These are phyloP conservation scores for Cladosporium austrohemisphaericum DNA, from an alignment of 2,329 filamentous ascomycete genomes.

Conservation along the genomic window DNA sequence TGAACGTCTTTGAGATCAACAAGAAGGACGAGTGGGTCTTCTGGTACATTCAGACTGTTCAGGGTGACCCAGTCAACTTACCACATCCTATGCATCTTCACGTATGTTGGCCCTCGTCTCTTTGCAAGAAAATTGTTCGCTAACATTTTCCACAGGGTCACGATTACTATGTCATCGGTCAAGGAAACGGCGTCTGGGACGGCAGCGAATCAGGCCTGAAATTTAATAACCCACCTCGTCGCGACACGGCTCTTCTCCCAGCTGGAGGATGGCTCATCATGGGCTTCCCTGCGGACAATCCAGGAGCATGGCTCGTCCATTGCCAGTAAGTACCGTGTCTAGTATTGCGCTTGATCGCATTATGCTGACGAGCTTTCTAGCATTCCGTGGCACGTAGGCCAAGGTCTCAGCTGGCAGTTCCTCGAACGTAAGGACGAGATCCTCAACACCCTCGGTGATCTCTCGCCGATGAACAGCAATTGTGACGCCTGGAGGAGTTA, in stretches of 20 bases:
- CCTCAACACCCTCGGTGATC: conserved; percentile 4
- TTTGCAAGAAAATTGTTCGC: not conserved
- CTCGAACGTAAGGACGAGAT: conserved; percentile 37
- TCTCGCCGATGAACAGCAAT: conserved; percentile 1
- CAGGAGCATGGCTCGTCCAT: conserved; percentile 28
- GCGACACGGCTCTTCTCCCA: conserved; percentile 47
- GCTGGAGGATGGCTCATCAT: conserved; percentile 28
- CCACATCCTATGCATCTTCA: conserved; percentile 24
- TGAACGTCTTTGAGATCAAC: conserved; percentile 34
- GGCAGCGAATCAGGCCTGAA: conserved; percentile 36
- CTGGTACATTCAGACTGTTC: conserved; percentile 41
- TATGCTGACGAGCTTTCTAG: conserved; percentile 43
- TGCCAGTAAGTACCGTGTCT: conserved; percentile 17
- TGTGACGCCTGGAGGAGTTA: conserved; percentile 15
- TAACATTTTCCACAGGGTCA: conserved; percentile 27
- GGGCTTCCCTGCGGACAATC: conserved; percentile 29
- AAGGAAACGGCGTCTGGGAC: conserved; percentile 39
- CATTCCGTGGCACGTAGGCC: conserved; percentile 58
- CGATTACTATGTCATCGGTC: conserved; percentile 64
- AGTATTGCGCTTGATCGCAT: not conserved
- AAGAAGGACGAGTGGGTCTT: conserved; percentile 39
- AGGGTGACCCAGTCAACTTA: conserved; percentile 26
- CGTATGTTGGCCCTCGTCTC: conserved; percentile 21
- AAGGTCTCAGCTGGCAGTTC: conserved; percentile 56
- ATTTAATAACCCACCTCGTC: conserved; percentile 43